Conservation (phyloP, 2,329 filamentous ascomycete genomes). For the Cercospora sesami region DNA sequence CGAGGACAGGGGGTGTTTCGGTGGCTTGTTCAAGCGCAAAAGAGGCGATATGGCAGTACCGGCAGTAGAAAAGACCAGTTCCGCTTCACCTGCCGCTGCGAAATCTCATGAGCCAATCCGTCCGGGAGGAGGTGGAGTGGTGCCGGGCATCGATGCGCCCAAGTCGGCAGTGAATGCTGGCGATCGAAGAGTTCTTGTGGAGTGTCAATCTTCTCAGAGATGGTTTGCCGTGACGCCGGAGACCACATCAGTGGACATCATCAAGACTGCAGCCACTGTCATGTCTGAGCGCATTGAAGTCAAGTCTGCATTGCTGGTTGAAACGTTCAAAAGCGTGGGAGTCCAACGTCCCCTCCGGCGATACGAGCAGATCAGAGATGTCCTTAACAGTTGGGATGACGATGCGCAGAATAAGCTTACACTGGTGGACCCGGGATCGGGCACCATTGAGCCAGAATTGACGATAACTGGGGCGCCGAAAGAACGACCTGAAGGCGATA, state of each 20-base stretch:
- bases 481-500: slow-evolving; percentile 64
- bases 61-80: slow-evolving; percentile 18
- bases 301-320: slow-evolving; percentile 68
- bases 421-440: slow-evolving; percentile 59
- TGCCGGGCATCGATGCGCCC: slow-evolving; percentile 70
- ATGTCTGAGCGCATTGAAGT: slow-evolving; percentile 66
- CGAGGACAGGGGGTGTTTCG: slow-evolving; percentile 34
- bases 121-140: slow-evolving; percentile 49
- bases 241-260: slow-evolving; percentile 72
- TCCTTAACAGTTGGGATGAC: slow-evolving; percentile 89
- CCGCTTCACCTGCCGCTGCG: slow-evolving; percentile 27
- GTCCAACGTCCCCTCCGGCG: slow-evolving; percentile 79
- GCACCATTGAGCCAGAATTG: slow-evolving; percentile 59
- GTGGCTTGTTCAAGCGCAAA: slow-evolving; percentile 40
- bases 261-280: slow-evolving; percentile 64
- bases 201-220: slow-evolving; percentile 68
- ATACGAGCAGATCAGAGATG: slow-evolving; percentile 82
- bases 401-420: slow-evolving; percentile 75
- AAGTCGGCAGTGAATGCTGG: slow-evolving; percentile 77
- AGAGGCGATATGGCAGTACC: slow-evolving; percentile 26
- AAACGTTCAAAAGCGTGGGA: slow-evolving; percentile 72
- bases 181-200: slow-evolving; percentile 72
- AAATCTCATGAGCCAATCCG: slow-evolving; percentile 25
- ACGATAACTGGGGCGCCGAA: slow-evolving; percentile 64
- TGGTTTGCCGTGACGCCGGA: slow-evolving; percentile 70